Conservation (phyloP, 345 rosid genomes). For the Citrus medica region DNA sequence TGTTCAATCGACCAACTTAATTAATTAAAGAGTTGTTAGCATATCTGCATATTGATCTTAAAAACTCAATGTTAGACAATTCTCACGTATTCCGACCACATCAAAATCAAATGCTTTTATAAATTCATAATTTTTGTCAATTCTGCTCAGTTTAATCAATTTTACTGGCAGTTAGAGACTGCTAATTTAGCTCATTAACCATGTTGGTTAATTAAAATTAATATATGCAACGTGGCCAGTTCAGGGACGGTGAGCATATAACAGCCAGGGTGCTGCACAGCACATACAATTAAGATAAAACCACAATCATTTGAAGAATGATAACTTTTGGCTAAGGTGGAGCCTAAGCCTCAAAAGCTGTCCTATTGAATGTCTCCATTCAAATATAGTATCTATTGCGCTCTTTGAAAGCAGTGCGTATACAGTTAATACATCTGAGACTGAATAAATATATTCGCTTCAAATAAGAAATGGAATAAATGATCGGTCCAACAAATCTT, state of each 20-base stretch:
- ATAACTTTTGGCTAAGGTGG: constrained; percentile 12
- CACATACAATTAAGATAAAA: background rate
- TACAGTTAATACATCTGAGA: background rate
- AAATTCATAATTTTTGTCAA: too few species aligned
- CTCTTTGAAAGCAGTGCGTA: background rate
- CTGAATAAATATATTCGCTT: background rate
- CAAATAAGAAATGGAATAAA: background rate
- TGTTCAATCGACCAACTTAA: too few species aligned
- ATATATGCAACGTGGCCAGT: background rate
- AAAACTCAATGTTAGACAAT: too few species aligned
- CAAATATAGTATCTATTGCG: background rate
- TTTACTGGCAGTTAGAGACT: too few species aligned
- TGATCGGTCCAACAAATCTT: background rate
- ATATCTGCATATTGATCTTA: too few species aligned
- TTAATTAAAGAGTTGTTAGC: too few species aligned
- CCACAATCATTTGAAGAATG: constrained; percentile 18
- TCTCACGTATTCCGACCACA: too few species aligned
- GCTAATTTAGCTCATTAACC: too few species aligned
- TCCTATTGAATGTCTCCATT: constrained; percentile 1
- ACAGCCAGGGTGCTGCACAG: constrained; percentile 12
- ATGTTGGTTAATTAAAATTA: background rate
- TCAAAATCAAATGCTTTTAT: too few species aligned
- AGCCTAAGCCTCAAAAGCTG: constrained; percentile 5
- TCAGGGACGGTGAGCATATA: background rate
- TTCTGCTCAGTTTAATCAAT: too few species aligned